A percentile compares a stretch with the other conserved stretches of the same genome.
phyloP scores from a whole-genome alignment of 2,329 filamentous ascomycete genomes.

The Aspergillus awamori region DNA sequence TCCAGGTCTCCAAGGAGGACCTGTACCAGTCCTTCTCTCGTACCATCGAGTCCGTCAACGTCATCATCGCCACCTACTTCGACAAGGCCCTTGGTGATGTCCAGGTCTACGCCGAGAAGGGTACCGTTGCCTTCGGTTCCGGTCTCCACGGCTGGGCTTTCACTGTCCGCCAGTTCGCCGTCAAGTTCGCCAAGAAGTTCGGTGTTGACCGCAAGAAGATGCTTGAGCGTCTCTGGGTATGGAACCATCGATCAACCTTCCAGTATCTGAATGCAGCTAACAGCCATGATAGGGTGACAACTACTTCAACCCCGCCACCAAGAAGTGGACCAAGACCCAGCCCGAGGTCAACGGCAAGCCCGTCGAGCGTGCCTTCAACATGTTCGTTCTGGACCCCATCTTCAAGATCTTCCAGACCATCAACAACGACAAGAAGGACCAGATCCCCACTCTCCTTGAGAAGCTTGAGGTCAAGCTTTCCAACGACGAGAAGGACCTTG shows the following conservation, averaged over 20 bases:
- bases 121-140: conserved; percentile 98
- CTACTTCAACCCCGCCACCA: conserved; percentile 99
- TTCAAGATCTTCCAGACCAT: conserved; percentile 97
- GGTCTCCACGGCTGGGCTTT: conserved; percentile 99
- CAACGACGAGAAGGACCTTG: conserved; percentile 83
- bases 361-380: conserved; percentile 98
- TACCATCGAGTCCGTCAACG: conserved; percentile 99
- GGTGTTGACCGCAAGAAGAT: conserved; percentile 99
- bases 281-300: conserved; percentile 71
- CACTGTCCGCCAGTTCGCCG: conserved; percentile 96
- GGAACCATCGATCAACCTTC: conserved; percentile 38
- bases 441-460: conserved; percentile 77
- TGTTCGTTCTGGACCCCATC: conserved; percentile 99
- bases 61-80: conserved; percentile 98
- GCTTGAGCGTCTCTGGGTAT: conserved; percentile 99
- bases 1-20: conserved; percentile 98
- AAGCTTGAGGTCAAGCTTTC: conserved; percentile 96
- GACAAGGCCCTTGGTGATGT: conserved; percentile 97
- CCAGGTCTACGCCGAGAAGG: conserved; percentile 97
- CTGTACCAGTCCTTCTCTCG: conserved; percentile 99
- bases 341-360: conserved; percentile 79
- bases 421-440: conserved; percentile 99
- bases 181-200: conserved; percentile 98
- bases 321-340: conserved; percentile 95
- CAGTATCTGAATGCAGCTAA: neutral